A percentile compares a stretch with the other conserved stretches of the same genome.
These are phyloP conservation scores for Aspergillus latus DNA, from an alignment of 2,329 filamentous ascomycete species.

Conservation along the genomic window DNA sequence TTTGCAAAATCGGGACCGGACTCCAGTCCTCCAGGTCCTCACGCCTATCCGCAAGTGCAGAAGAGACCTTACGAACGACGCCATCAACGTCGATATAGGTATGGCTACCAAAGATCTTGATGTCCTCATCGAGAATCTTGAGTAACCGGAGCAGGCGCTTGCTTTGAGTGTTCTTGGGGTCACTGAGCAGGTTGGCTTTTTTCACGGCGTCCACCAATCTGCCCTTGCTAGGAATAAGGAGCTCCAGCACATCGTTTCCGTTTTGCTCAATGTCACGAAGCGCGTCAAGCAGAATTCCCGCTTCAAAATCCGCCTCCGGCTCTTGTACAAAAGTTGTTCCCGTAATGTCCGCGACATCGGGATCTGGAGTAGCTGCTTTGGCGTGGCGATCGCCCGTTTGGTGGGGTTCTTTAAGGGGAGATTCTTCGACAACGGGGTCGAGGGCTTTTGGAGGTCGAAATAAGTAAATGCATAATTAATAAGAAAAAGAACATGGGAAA, in stretches of 20 bases:
- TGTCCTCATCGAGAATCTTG: slow-evolving; percentile 26
- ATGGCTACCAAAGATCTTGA: slow-evolving; percentile 28
- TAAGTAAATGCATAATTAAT: background rate
- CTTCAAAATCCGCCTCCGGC: slow-evolving; percentile 32
- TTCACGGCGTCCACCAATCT: slow-evolving; percentile 29
- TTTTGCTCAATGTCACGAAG: slow-evolving; percentile 40
- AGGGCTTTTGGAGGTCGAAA: slow-evolving; percentile 14
- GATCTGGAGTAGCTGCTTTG: slow-evolving; percentile 22
- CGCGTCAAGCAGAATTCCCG: slow-evolving; percentile 36
- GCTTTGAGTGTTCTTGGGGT: slow-evolving; percentile 29
- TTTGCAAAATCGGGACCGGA: slow-evolving; percentile 41
- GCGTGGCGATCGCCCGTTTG: slow-evolving; percentile 14
- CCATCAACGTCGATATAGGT: slow-evolving; percentile 39
- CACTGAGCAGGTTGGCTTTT: slow-evolving; percentile 32
- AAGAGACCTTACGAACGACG: slow-evolving; percentile 33
- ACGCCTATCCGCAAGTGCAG: slow-evolving; percentile 20
- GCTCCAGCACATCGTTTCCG: slow-evolving; percentile 37
- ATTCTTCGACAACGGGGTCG: slow-evolving; percentile 22
- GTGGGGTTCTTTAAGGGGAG: slow-evolving; percentile 12
- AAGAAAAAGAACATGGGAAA: background rate
- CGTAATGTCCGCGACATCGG: slow-evolving; percentile 34
- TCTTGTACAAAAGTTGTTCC: slow-evolving; percentile 37
- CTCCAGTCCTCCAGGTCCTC: slow-evolving; percentile 28
- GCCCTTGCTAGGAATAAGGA: slow-evolving; percentile 33
- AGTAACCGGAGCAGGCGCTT: slow-evolving; percentile 28